phyloP scores from a whole-genome alignment of 2,329 filamentous ascomycete species.

The Trichoderma sp. region DNA sequence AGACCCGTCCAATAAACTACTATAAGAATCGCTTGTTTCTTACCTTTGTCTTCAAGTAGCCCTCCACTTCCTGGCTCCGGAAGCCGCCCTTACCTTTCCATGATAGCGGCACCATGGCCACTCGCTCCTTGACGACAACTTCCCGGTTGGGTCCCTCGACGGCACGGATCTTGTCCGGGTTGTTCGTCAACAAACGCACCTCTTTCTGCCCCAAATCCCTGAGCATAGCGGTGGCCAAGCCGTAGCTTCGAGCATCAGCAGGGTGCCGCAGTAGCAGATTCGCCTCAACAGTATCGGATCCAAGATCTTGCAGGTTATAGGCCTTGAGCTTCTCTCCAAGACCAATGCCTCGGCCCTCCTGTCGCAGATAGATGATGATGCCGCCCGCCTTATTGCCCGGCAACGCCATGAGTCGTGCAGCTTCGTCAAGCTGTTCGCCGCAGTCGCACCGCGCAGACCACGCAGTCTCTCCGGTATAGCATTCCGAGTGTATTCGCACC shows the following conservation, averaged over 20 bases:
- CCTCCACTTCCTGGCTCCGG: slow-evolving; percentile 82
- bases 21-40: slow-evolving; percentile 38
- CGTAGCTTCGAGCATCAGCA: slow-evolving; percentile 91
- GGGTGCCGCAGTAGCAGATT: slow-evolving; percentile 89
- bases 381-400: slow-evolving; percentile 65
- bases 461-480: slow-evolving; percentile 96
- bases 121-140: slow-evolving; percentile 80
- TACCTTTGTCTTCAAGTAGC: slow-evolving; percentile 93
- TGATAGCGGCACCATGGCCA: slow-evolving; percentile 91
- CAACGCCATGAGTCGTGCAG: slow-evolving; percentile 85
- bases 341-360: slow-evolving; percentile 94
- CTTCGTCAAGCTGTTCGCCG: slow-evolving; percentile 95
- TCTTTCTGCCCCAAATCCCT: slow-evolving; percentile 77
- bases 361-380: slow-evolving; percentile 91
- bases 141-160: slow-evolving; percentile 90
- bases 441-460: slow-evolving; percentile 98
- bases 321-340: slow-evolving; percentile 95
- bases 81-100: slow-evolving; percentile 88
- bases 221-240: slow-evolving; percentile 93
- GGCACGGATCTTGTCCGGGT: slow-evolving; percentile 92
- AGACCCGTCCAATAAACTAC: not conserved
- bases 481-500: slow-evolving; percentile 95
- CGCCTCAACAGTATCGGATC: slow-evolving; percentile 95
- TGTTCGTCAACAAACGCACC: slow-evolving; percentile 86
- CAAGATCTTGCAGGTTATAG: slow-evolving; percentile 95